Evolutionary conservation across 805 yeast genomes (phyloP).

Genomic region (Cyberlindnera maritima): DNA sequence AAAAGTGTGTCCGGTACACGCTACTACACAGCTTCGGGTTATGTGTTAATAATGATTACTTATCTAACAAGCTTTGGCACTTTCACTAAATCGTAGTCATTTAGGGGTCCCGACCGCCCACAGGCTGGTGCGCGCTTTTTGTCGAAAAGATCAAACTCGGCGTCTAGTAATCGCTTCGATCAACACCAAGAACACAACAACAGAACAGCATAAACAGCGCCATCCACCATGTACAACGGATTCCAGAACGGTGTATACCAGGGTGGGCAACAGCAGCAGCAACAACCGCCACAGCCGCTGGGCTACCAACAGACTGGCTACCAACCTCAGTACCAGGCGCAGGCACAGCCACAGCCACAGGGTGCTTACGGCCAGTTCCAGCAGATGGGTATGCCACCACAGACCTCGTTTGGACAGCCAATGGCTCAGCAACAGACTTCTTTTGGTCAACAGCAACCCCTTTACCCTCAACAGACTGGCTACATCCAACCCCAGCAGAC

Average conservation of each 20-base stretch:
- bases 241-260: constrained; percentile 4
- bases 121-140: background rate
- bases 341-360: constrained; percentile 1
- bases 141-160: constrained; percentile 1
- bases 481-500: constrained; percentile 28
- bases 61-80: too few species aligned
- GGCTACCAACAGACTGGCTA: constrained; percentile 22
- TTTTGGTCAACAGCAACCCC: constrained; percentile 21
- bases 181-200: background rate
- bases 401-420: constrained; percentile 20
- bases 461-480: constrained; percentile 28
- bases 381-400: constrained; percentile 18
- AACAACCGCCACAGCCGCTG: constrained; percentile 12
- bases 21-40: too few species aligned
- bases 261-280: constrained; percentile 1
- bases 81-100: too few species aligned
- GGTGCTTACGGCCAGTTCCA: constrained; percentile 6
- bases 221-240: constrained; percentile 12
- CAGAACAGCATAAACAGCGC: background rate
- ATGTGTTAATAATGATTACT: too few species aligned
- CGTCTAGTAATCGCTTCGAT: background rate
- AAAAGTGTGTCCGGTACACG: too few species aligned
- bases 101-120: background rate
- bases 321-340: constrained; percentile 19
- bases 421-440: constrained; percentile 26